Base-by-base conservation (phyloP, 2,329 filamentous ascomycete species). In the Hymenotorrendiella dingleyae region DNA sequence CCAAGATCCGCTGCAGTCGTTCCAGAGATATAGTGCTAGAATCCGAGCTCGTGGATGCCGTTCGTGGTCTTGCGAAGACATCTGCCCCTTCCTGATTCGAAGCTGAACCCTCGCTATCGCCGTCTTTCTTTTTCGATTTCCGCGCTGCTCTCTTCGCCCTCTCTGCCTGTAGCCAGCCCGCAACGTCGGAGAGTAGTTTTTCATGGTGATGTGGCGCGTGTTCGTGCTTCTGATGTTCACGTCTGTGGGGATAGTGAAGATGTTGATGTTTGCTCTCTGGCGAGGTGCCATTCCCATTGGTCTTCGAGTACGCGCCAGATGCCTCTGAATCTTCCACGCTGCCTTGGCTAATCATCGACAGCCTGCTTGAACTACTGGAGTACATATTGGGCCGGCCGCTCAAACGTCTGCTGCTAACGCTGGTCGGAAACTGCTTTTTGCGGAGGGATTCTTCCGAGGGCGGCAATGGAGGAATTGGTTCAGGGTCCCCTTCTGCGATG, bases 121-220 rank as follows among this genome's bases (percentile, higher is more conserved):
- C 27, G 22, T 56, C 45, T 36, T 56, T 54, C 62, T 69, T 56
- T 62, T 65, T 70, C 58, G 69, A 63, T 58, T 73, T 78, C 38
- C 72, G 71, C 8, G 71, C 64, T 28, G 74, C 73, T 54, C 80
- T 79, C 62, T 84, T 86, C 23, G 71, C 66, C 58, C 82, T 84
- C 65, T 96, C 89, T 37, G 82, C 77, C 54, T 90, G 80, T 28
- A 96, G 68, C 91, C 91, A 97, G 52, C 86, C 80, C 20, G 78
- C 74, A 11, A 96, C 80, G 59, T 94, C 86, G 16, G 80, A 73
- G 21, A 93, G 66, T 6, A 94, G 64, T 50, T 72, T 76, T 53
- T 80, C 54, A 30, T 58, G 56, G 19, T 62, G 61, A 40, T 59
- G 53, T 44, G 63, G 59, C 11, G 57, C 50, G 45, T 20, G 40